Conservation (phyloP, 108 stramenopile genomes). For the Tribonema minus region DNA sequence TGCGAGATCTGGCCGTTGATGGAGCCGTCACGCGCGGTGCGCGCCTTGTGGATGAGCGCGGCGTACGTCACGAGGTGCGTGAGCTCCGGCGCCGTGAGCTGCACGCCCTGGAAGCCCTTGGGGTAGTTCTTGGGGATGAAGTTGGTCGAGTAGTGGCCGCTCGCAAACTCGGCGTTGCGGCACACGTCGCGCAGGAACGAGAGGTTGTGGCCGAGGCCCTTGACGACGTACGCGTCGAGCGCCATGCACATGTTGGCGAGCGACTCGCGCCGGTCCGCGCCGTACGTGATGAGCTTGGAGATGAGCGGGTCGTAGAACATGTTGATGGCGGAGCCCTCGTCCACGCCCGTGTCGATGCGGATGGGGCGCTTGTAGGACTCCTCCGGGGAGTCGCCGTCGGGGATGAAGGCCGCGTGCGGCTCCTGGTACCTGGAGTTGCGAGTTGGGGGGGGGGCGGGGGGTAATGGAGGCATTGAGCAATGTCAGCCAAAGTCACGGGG, state of each 20-base stretch:
- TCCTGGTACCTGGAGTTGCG: constrained; percentile 58
- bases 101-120: too few species aligned
- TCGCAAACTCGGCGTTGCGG: constrained; percentile 67
- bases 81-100: not conserved
- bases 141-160: constrained; percentile 79
- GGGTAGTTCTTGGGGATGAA: constrained; percentile 87
- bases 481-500: too few species aligned
- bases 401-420: constrained; percentile 1
- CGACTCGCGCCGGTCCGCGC: constrained; percentile 57
- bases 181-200: constrained; percentile 70
- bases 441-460: too few species aligned
- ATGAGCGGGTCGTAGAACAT: constrained; percentile 96
- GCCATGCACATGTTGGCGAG: constrained; percentile 68
- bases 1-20: not conserved
- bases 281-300: constrained; percentile 79
- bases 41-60: constrained; percentile 7
- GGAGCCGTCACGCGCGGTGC: not conserved
- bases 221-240: constrained; percentile 79
- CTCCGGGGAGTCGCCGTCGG: not conserved
- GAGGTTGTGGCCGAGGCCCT: constrained; percentile 85
- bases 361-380: constrained; percentile 34
- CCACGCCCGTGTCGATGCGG: constrained; percentile 86
- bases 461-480: too few species aligned
- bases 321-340: constrained; percentile 73
- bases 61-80: constrained; percentile 3